A percentile compares a stretch with the other conserved stretches of the same genome.
phyloP scores from a whole-genome alignment of 225 moss, liverwort and hornwort species.

The Ulota crispa region DNA sequence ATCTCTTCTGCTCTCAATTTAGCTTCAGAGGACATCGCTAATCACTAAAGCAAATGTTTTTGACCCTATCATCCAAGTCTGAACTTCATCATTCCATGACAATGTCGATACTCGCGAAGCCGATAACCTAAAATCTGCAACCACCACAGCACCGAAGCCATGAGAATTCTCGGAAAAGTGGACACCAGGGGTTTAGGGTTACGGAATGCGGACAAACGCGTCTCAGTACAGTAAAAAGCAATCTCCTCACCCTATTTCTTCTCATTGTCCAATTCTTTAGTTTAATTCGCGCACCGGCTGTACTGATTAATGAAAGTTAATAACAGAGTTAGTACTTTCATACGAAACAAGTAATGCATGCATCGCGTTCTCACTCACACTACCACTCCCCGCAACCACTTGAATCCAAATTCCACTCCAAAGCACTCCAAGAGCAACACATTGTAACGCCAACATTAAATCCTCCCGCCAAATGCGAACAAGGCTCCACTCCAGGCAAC shows the following conservation, averaged over 20 bases:
- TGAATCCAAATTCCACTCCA: neutral
- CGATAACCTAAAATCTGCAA: slow-evolving; percentile 24
- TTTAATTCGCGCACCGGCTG: neutral
- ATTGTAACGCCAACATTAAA: neutral
- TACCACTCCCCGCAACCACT: neutral
- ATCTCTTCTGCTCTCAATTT: slow-evolving; percentile 19
- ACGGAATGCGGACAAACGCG: neutral
- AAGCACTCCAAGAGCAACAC: neutral
- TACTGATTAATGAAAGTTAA: neutral
- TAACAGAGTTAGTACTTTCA: neutral
- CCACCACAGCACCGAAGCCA: neutral
- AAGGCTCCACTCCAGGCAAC: neutral
- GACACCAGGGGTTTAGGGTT: slow-evolving; percentile 6
- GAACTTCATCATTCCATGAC: neutral
- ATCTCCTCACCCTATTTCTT: slow-evolving; percentile 20
- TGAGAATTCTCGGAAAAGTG: slow-evolving; percentile 3
- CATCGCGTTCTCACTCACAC: neutral
- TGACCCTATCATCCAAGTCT: slow-evolving; percentile 2
- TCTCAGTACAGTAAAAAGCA: neutral
- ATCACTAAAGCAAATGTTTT: slow-evolving; percentile 15
- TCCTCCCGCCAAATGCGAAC: neutral
- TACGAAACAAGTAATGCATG: neutral
- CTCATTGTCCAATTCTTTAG: neutral
- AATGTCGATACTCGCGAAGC: neutral
- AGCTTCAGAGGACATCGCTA: neutral